Percentiles rank a stretch among this genome's conserved stretches.
These are phyloP conservation scores for Phytomonas sp. DNA, from an alignment of 208 protist genomes.

Conservation along the genomic window DNA sequence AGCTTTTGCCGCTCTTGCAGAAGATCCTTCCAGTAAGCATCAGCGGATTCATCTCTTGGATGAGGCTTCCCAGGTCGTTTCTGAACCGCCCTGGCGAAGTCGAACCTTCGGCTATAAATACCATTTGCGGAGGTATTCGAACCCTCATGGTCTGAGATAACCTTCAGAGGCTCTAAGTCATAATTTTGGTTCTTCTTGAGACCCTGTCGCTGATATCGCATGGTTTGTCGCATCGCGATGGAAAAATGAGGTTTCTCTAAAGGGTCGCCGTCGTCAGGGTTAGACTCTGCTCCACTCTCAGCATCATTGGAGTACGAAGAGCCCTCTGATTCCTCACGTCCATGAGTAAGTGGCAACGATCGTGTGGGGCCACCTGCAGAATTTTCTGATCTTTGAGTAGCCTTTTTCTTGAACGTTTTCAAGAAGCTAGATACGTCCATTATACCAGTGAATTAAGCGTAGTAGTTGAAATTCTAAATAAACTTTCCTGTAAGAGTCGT, in stretches of 20 bases:
- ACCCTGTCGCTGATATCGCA: background rate
- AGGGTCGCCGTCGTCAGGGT: background rate
- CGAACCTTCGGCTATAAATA: background rate
- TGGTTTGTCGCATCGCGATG: background rate
- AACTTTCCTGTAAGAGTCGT: background rate
- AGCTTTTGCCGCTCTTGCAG: slow-evolving; percentile 4
- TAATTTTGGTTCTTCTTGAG: slow-evolving; percentile 10
- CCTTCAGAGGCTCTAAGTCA: slow-evolving; percentile 23
- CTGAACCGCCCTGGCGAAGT: background rate
- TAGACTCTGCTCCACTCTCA: slow-evolving; percentile 7
- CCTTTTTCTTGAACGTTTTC: slow-evolving; percentile 51
- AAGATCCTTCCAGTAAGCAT: background rate
- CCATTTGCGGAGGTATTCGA: background rate
- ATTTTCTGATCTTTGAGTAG: slow-evolving; percentile 6
- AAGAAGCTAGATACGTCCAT: slow-evolving; percentile 76
- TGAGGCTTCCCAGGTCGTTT: background rate
- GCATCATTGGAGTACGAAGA: slow-evolving; percentile 17
- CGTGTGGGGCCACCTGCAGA: background rate
- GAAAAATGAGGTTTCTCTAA: background rate
- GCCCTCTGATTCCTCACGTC: slow-evolving; percentile 4
- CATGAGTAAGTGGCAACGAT: background rate
- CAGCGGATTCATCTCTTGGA: background rate
- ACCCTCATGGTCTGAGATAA: slow-evolving; percentile 8
- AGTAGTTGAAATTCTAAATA: background rate
- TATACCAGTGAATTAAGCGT: background rate